Conservation (phyloP, 768 basidiomycete species). For the Suillus luteus region DNA sequence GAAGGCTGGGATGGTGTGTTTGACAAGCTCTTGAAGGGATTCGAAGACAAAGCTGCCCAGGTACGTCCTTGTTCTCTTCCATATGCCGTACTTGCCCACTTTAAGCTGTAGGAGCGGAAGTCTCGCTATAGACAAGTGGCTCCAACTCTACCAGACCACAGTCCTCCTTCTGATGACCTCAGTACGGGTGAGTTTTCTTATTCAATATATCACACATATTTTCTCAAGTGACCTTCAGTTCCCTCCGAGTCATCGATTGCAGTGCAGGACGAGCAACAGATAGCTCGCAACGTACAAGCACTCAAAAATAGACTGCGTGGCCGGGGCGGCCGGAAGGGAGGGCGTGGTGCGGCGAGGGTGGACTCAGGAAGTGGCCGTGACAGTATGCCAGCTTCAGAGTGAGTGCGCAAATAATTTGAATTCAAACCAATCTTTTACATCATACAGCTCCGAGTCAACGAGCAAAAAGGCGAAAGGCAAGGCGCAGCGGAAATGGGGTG, state of each 20-base stretch:
- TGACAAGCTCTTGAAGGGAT: constrained; percentile 68
- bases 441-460: constrained; percentile 61
- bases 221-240: constrained; percentile 30
- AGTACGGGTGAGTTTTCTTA: constrained; percentile 51
- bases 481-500: constrained; percentile 89
- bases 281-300: constrained; percentile 88
- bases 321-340: constrained; percentile 61
- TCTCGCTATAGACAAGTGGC: constrained; percentile 52
- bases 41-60: constrained; percentile 77
- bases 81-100: constrained; percentile 6
- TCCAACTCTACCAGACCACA: constrained; percentile 40
- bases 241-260: constrained; percentile 51
- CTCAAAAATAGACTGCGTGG: constrained; percentile 85
- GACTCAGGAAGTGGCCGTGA: constrained; percentile 60
- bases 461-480: constrained; percentile 70
- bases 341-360: constrained; percentile 48
- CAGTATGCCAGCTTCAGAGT: constrained; percentile 72
- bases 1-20: constrained; percentile 83
- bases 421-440: not conserved
- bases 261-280: constrained; percentile 82
- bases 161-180: constrained; percentile 56
- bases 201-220: not conserved
- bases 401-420: constrained; percentile 30
- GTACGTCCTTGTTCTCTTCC: constrained; percentile 35
- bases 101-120: constrained; percentile 63